phyloP scores from a whole-genome alignment of 495 filamentous ascomycete species.

The Penicillium tannophilum region DNA sequence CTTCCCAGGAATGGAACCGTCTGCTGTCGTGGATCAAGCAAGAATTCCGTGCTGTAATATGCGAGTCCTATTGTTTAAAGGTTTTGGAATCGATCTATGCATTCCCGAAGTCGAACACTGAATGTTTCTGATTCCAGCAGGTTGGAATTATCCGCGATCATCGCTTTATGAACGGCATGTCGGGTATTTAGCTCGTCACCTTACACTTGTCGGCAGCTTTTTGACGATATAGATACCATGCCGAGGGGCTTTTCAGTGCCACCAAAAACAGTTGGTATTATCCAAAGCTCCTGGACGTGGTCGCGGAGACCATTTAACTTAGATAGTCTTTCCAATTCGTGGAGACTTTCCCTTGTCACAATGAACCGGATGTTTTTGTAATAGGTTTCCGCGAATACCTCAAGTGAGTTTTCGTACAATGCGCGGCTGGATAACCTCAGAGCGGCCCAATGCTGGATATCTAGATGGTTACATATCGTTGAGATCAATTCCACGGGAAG shows the following conservation, averaged over 20 bases:
- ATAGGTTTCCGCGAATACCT: conserved; percentile 13
- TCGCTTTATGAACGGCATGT: conserved; percentile 12
- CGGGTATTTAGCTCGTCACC: conserved; percentile 18
- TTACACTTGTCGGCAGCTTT: conserved; percentile 18
- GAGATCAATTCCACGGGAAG: conserved; percentile 22
- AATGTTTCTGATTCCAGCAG: conserved; percentile 14
- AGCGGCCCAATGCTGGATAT: conserved; percentile 13
- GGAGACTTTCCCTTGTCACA: conserved; percentile 24
- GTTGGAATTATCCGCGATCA: conserved; percentile 12
- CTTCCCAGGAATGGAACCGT: too few relatives aligned
- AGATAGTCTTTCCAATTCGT: conserved; percentile 18
- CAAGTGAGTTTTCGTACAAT: conserved; percentile 16
- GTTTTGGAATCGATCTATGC: too few relatives aligned
- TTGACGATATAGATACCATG: conserved; percentile 20
- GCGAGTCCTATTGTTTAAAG: too few relatives aligned
- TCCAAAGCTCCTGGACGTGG: conserved; percentile 20
- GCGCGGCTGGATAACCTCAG: conserved; percentile 22
- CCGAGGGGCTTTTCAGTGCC: conserved; percentile 8
- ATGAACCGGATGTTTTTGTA: conserved; percentile 20
- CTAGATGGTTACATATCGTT: conserved; percentile 16
- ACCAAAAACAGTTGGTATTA: conserved; percentile 18
- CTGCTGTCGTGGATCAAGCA: too few relatives aligned
- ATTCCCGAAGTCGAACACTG: too few relatives aligned
- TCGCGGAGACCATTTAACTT: conserved; percentile 14
- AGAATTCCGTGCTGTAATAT: too few relatives aligned